Percentiles rank a stretch among this genome's conserved stretches.
Evolutionary conservation across 257 asterid species (phyloP).

Genomic region (Euphrasia confusa): DNA sequence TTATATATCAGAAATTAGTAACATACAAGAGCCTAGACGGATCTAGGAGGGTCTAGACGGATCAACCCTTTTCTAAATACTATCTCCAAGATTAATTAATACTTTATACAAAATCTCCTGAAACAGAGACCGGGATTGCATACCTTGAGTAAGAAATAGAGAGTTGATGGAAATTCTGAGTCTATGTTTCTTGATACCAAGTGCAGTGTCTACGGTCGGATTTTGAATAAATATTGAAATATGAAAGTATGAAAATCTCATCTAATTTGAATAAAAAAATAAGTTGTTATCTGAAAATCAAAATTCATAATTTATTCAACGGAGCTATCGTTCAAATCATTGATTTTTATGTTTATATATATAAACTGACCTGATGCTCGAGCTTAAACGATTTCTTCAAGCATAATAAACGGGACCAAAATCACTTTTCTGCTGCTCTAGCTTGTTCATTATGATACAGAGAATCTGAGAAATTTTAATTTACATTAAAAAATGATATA

Average conservation of each 20-base stretch:
- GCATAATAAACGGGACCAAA: not conserved
- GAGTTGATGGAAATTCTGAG: slow-evolving; percentile 18
- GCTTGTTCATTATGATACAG: not conserved
- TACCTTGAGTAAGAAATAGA: slow-evolving; percentile 34
- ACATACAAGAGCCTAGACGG: no score
- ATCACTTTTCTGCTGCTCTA: slow-evolving; percentile 14
- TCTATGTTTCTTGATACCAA: slow-evolving; percentile 21
- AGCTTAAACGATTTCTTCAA: not conserved
- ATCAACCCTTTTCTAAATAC: no score
- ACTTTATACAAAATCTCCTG: not conserved
- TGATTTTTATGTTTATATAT: no score
- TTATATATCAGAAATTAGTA: no score
- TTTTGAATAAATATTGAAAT: slow-evolving; percentile 21
- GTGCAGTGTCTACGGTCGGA: slow-evolving; percentile 7
- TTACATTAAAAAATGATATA: no score
- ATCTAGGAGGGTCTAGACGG: no score
- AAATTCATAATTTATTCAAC: no score
- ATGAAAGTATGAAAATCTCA: not conserved
- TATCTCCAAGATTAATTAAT: no score
- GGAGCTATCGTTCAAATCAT: no score
- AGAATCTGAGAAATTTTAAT: not conserved
- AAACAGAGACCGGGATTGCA: not conserved
- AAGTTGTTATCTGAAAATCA: no score
- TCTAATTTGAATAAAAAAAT: not conserved
- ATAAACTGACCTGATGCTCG: not conserved